Conservation (phyloP, 352 stramenopile genomes). For the Phytophthora pluvialis region DNA sequence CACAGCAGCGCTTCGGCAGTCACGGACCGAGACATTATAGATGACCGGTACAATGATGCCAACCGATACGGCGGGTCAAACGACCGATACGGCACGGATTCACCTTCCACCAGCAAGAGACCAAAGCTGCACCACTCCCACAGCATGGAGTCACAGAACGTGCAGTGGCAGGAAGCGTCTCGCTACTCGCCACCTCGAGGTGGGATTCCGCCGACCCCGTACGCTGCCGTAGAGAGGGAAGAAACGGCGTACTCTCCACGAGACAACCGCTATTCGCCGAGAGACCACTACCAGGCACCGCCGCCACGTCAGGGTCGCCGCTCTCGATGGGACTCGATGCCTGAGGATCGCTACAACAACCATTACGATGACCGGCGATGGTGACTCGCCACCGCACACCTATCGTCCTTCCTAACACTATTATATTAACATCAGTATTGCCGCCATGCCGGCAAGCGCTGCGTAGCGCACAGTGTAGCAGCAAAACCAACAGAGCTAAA, state of each 20-base stretch:
- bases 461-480: constrained; percentile 41
- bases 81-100: constrained; percentile 33
- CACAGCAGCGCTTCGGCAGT: constrained; percentile 52
- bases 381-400: constrained; percentile 28
- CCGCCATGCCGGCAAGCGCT: constrained; percentile 36
- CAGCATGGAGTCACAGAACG: constrained; percentile 58
- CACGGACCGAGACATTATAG: constrained; percentile 24
- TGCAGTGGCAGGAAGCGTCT: constrained; percentile 43
- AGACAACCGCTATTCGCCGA: constrained; percentile 30
- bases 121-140: constrained; percentile 70
- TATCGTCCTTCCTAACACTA: constrained; percentile 42
- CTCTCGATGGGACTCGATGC: constrained; percentile 46
- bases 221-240: constrained; percentile 42
- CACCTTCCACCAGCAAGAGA: constrained; percentile 50
- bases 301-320: constrained; percentile 31
- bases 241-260: constrained; percentile 31
- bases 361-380: constrained; percentile 41
- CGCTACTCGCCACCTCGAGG: constrained; percentile 34
- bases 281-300: constrained; percentile 37
- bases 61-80: constrained; percentile 26
- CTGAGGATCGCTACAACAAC: constrained; percentile 39
- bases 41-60: constrained; percentile 40
- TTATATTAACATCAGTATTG: constrained; percentile 54
- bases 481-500: constrained; percentile 41
- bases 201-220: constrained; percentile 29